Base-by-base conservation (phyloP, 139 green algal genomes). In the Penium margaritaceum region DNA sequence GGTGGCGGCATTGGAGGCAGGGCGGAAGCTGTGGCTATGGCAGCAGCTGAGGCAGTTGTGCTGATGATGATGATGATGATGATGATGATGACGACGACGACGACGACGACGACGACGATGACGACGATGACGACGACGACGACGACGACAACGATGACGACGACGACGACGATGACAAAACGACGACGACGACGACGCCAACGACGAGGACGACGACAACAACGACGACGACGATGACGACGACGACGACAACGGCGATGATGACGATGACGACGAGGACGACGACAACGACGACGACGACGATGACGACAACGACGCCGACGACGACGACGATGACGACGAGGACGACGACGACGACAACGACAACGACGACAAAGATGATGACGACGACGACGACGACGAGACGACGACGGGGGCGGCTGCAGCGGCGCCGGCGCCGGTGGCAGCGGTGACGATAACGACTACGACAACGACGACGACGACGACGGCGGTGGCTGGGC, bases 61-160 rank as follows among this genome's bases (percentile, higher is more conserved):
- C 43, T 53, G 43, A 53, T 53, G 43, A 53, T 53, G 43, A 53
- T 53, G 43, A 53, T 53, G 43, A 53, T 53, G 43, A 53, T 53
- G 43, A 53, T 53, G 43, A 53, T 53, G 43, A 53, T 53, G 43
- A 53, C 15, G 43, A 53, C 15, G 43, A 53, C 15, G 43, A 53
- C 15, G 43, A 53, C 15, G 43, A 53, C 15, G 43, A 53, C 15
- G 43, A 53, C 15, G 43, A 53, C 15, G 43, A 53, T 53, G 43
- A 53, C 15, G 43, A 53, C 15, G 43, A 53, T 53, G 43, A 53
- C 15, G 43, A 53, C 15, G 43, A 53, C 15, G 43, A 53, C 15
- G 43, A 53, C 15, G 43, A 53, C 15, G 43, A 53, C 15, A 14
- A 53, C 15, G 43, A 53, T 53, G 43, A 53, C 15, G 43, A 53